Conservation (phyloP, 176 grass and related monocot species). For the Oryza longistaminata region DNA sequence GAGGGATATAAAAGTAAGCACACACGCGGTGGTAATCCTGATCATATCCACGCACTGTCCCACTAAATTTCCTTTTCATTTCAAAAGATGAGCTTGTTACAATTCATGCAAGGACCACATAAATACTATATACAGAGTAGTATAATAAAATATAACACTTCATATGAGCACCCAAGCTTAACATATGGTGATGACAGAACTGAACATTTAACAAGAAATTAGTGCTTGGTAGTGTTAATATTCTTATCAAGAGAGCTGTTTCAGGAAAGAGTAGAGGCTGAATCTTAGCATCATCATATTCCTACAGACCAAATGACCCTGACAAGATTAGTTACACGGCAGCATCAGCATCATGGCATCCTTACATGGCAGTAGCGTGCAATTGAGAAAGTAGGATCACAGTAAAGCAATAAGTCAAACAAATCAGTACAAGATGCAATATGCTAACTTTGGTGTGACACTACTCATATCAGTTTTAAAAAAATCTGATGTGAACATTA, state of each 20-base stretch:
- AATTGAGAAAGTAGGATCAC: neutral
- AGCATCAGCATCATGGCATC: neutral
- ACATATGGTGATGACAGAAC: neutral
- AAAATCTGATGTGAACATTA: neutral
- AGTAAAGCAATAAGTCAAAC: neutral
- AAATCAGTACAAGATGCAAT: neutral
- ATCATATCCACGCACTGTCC: constrained; percentile 1
- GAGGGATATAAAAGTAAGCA: neutral
- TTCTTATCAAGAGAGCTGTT: neutral
- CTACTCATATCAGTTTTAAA: neutral
- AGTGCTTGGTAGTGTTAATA: neutral
- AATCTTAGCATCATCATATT: neutral
- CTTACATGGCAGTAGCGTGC: neutral
- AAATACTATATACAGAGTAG: neutral
- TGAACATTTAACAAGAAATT: neutral
- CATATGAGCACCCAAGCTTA: neutral
- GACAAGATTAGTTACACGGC: neutral
- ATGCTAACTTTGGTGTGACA: neutral
- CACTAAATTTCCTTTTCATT: neutral
- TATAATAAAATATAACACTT: neutral
- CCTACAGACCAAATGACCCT: neutral
- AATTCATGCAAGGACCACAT: neutral
- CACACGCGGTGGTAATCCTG: neutral
- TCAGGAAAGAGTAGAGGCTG: neutral
- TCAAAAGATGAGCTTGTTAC: neutral